Evolutionary conservation across 805 yeast genomes (phyloP).

Genomic region (Candida patagonica): DNA sequence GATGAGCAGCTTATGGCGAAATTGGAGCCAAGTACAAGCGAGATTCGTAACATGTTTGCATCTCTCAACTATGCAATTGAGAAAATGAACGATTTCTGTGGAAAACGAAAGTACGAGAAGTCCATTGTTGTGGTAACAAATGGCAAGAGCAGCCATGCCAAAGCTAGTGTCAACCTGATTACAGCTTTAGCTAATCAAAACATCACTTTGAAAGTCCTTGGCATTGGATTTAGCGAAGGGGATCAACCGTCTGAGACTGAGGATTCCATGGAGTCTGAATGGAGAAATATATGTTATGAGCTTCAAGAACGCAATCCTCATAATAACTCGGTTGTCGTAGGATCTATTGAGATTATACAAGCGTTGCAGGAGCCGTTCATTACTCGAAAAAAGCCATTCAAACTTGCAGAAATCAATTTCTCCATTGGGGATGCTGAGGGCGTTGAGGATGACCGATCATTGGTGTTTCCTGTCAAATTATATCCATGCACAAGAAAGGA

Average conservation of each 20-base stretch:
- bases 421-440: slow-evolving; percentile 36
- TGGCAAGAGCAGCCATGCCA: slow-evolving; percentile 9
- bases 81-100: slow-evolving; percentile 21
- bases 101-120: slow-evolving; percentile 28
- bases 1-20: background rate
- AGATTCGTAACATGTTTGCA: slow-evolving; percentile 10
- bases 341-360: background rate
- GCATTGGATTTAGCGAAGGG: slow-evolving; percentile 11
- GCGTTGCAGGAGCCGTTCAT: slow-evolving; percentile 16
- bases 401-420: slow-evolving; percentile 21
- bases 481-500: slow-evolving; percentile 17
- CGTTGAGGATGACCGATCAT: slow-evolving; percentile 20
- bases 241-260: background rate
- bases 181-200: slow-evolving; percentile 7
- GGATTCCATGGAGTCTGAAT: background rate
- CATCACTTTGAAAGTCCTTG: slow-evolving; percentile 14
- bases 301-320: background rate
- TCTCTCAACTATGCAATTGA: slow-evolving; percentile 30
- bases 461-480: slow-evolving; percentile 15
- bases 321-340: background rate
- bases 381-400: slow-evolving; percentile 39
- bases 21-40: slow-evolving; percentile 3
- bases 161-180: slow-evolving; percentile 4
- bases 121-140: slow-evolving; percentile 32
- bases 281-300: background rate